phyloP scores from a whole-genome alignment of 331 rosid genomes.

The Stylosanthes scabra region DNA sequence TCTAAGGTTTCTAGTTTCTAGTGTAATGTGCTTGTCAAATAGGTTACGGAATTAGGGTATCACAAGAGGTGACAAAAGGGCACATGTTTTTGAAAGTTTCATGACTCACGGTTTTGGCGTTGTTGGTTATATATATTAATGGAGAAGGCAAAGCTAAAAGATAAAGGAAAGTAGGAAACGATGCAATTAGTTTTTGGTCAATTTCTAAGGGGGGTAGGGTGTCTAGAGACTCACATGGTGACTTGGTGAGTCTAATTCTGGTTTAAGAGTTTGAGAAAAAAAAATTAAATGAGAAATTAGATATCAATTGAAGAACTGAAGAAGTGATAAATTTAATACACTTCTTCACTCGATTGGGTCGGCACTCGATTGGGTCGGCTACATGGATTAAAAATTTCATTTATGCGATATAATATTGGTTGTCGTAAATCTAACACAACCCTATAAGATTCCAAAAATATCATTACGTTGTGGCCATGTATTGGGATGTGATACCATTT shows the following conservation, averaged over 20 bases:
- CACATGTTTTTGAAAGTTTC: constrained; percentile 25
- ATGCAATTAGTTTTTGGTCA: constrained; percentile 22
- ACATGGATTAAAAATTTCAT: too few species aligned
- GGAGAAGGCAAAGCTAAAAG: constrained; percentile 19
- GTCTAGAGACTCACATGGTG: background rate
- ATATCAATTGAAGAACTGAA: too few species aligned
- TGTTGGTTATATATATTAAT: background rate
- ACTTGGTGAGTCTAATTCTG: constrained; percentile 13
- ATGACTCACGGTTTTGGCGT: constrained; percentile 35
- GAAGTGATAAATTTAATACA: too few species aligned
- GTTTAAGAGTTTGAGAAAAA: background rate
- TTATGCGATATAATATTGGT: too few species aligned
- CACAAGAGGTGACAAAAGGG: constrained; percentile 38
- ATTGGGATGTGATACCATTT: too few species aligned
- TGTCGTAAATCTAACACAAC: too few species aligned
- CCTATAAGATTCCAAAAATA: too few species aligned
- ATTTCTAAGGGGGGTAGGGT: constrained; percentile 19
- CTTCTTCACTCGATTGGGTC: too few species aligned
- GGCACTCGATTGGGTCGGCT: too few species aligned
- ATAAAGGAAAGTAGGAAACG: background rate
- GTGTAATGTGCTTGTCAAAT: constrained; percentile 31
- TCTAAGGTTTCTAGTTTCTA: constrained; percentile 10
- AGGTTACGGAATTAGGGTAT: constrained; percentile 41
- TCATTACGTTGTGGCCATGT: too few species aligned
- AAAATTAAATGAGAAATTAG: too few species aligned